Base-by-base conservation (phyloP, 2,329 filamentous ascomycete species). In the Pestalotiopsis sp. region DNA sequence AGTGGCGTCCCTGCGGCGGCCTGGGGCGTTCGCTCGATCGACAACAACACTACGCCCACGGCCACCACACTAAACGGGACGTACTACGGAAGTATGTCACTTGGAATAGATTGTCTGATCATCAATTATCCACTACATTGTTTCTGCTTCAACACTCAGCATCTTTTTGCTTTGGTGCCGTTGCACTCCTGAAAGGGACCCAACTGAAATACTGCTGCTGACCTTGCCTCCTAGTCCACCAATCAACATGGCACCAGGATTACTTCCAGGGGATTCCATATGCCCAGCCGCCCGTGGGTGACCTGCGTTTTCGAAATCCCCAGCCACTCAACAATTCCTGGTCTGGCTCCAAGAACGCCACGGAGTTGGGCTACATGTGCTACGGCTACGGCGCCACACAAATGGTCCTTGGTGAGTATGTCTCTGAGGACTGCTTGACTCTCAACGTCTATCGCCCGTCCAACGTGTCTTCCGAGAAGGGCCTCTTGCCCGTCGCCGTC, bases 391-490 rank as follows among this genome's bases (percentile, higher is more conserved):
- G 56, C 1, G 56, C 12, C 80, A 82, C 1, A 77, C 80, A 70
- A 83, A 80, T 69, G 86, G 84, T 71, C 82, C 83, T 25, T 2
- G 52, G n/a, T 17, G 39, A 58, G 11, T n/a, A 58, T 12, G 73
- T 85, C 27, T 84, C 82, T 1, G 85, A 87, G 70, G 85, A 88
- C 66, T 88, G 86, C 68, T 72, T 83, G 7, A 82, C 75, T 2
- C 68, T 82, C 49, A 81, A 80, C 70, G 79, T 85, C 14, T 75
- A 84, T 25, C 79, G 82, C 0, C 81, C 83, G 0, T 70, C 80
- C 0, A 78, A 77, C 1, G 75, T 73, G 14, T 67, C 72, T 1
- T 70, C 75, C 14, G 74, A 77, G 6, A 77, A 73, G 0, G 73
- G 84, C 2, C 83, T 83, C 1, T 82, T 85, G 57, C 68, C 39